These are phyloP conservation scores for Capronia americana DNA, from an alignment of 2,329 filamentous ascomycete species.

Conservation along the genomic window DNA sequence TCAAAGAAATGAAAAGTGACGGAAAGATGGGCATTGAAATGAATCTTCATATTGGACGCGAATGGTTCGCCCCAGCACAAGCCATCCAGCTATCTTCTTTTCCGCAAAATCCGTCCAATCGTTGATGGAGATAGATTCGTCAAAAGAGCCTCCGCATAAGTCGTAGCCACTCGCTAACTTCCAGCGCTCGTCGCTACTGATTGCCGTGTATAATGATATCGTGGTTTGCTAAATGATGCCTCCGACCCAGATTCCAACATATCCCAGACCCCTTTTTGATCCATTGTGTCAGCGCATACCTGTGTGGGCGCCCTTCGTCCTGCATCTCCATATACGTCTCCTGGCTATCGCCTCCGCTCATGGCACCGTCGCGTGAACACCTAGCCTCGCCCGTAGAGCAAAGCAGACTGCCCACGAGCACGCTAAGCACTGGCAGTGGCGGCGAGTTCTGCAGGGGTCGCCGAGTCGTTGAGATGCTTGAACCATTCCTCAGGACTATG, in stretches of 20 bases:
- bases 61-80: background rate
- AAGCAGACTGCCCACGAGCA: background rate
- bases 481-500: conserved; percentile 31
- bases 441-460: conserved; percentile 10
- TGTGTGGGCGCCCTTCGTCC: background rate
- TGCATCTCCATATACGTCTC: background rate
- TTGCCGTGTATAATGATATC: background rate
- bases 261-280: background rate
- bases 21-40: background rate
- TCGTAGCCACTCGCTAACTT: background rate
- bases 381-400: background rate
- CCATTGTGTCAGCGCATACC: background rate
- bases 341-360: background rate
- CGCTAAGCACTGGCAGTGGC: conserved; percentile 7
- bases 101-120: conserved; percentile 8
- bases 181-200: background rate
- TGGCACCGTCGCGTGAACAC: too few species aligned
- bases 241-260: background rate
- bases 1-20: background rate
- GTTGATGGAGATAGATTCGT: background rate
- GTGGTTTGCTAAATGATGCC: background rate
- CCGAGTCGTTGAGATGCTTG: conserved; percentile 27
- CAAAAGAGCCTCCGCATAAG: background rate
- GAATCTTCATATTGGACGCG: background rate
- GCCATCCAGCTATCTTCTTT: background rate